These are phyloP conservation scores for Chlorella vulgaris DNA, from an alignment of 139 green algal species.

Conservation along the genomic window DNA sequence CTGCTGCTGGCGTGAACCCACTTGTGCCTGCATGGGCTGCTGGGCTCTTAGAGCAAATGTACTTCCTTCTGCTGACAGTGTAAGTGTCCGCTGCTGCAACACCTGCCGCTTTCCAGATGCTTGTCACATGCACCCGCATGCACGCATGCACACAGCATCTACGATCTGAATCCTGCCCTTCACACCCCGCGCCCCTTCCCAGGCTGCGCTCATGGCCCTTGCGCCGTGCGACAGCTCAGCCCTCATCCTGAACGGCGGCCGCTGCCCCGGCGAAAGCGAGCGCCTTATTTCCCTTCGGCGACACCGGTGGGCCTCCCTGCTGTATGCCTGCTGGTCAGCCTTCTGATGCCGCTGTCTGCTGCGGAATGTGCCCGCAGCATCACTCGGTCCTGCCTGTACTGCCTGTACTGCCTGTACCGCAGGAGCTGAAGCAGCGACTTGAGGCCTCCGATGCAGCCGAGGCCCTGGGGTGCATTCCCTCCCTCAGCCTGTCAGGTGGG, in stretches of 20 bases:
- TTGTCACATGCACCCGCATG: no score
- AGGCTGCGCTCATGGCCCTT: conserved; percentile 21
- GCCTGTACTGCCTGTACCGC: no score
- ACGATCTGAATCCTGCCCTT: background rate
- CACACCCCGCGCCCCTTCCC: background rate
- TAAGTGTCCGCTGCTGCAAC: no score
- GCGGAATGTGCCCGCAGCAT: no score
- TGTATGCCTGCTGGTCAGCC: no score
- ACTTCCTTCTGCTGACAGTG: no score
- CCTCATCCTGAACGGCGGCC: conserved; percentile 11
- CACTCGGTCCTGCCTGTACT: no score
- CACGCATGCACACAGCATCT: background rate
- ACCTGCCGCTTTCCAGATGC: no score
- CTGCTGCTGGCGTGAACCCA: no score
- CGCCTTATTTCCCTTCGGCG: background rate
- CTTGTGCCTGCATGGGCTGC: no score
- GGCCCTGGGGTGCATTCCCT: conserved; percentile 86
- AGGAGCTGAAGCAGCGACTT: conserved; percentile 89
- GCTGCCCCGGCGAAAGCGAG: background rate
- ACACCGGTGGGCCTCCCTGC: background rate
- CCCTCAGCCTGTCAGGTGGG: conserved; percentile 58
- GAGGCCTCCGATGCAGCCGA: conserved; percentile 95
- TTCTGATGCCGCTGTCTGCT: no score
- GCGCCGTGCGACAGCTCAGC: conserved; percentile 23
- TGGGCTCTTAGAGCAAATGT: no score